Conservation (phyloP, 2,329 filamentous ascomycete genomes). For the Diaporthe ampelina region DNA sequence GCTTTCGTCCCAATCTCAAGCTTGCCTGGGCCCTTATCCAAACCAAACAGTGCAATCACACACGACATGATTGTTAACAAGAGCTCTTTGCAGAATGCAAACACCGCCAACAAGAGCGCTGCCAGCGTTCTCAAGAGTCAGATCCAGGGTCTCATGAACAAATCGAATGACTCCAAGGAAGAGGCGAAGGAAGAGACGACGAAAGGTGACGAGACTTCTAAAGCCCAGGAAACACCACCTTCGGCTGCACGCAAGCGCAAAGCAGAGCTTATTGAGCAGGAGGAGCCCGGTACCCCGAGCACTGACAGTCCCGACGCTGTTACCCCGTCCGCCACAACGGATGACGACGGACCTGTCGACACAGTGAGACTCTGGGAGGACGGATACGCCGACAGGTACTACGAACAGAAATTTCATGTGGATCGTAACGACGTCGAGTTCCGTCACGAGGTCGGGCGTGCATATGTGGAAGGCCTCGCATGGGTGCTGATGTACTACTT, state of each 20-base stretch:
- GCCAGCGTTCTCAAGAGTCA: slow-evolving; percentile 89
- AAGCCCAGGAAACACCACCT: slow-evolving; percentile 54
- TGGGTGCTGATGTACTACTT: slow-evolving; percentile 99
- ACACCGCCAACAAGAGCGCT: slow-evolving; percentile 92
- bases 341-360: slow-evolving; percentile 78
- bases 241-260: slow-evolving; percentile 82
- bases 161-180: slow-evolving; percentile 38
- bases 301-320: slow-evolving; percentile 61
- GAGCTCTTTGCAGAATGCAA: slow-evolving; percentile 74
- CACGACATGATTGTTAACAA: slow-evolving; percentile 91
- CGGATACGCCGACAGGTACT: slow-evolving; percentile 95
- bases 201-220: slow-evolving; percentile 37
- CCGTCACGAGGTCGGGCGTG: slow-evolving; percentile 86
- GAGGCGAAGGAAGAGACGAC: slow-evolving; percentile 37
- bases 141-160: slow-evolving; percentile 67
- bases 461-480: slow-evolving; percentile 94
- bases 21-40: slow-evolving; percentile 63
- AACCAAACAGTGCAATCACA: slow-evolving; percentile 71
- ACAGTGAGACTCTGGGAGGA: slow-evolving; percentile 94
- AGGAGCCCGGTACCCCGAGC: slow-evolving; percentile 70
- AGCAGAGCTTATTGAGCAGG: slow-evolving; percentile 76
- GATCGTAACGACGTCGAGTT: slow-evolving; percentile 86
- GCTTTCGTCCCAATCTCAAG: slow-evolving; percentile 58
- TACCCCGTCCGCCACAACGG: slow-evolving; percentile 58
- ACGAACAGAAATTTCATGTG: slow-evolving; percentile 94